phyloP scores from a whole-genome alignment of 208 protist species.

The Acanthamoeba healyi region DNA sequence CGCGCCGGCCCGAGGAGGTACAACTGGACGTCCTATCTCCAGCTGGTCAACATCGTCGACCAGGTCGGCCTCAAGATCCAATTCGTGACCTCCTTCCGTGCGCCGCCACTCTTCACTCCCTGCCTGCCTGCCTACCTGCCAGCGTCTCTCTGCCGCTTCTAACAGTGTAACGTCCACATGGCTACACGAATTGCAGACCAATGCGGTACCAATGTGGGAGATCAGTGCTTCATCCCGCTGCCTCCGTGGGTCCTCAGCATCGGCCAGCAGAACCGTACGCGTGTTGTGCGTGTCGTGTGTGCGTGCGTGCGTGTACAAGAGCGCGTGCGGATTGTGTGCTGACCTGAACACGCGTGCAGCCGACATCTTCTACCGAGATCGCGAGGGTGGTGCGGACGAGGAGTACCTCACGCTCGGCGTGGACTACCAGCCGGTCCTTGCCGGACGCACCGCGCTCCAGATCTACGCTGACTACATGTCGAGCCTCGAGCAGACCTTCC shows the following conservation, averaged over 20 bases:
- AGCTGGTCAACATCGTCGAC: conserved; percentile 81
- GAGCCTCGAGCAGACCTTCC: conserved; percentile 77
- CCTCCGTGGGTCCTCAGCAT: conserved; percentile 86
- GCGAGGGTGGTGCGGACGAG: conserved; percentile 77
- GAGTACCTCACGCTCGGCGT: conserved; percentile 89
- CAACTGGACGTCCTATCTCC: conserved; percentile 85
- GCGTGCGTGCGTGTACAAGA: neutral
- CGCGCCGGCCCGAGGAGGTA: conserved; percentile 83
- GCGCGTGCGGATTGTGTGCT: neutral
- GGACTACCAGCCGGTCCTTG: conserved; percentile 85
- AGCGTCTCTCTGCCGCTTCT: too few species aligned
- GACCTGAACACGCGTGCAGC: conserved; percentile 62
- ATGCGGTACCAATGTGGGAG: conserved; percentile 92
- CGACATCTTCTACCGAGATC: conserved; percentile 90
- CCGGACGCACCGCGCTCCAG: conserved; percentile 87
- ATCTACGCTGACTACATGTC: conserved; percentile 89
- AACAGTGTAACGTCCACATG: too few species aligned
- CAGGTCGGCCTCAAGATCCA: conserved; percentile 86
- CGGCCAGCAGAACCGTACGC: conserved; percentile 76
- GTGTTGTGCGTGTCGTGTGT: neutral
- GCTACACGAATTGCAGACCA: too few species aligned
- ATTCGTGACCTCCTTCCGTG: conserved; percentile 84
- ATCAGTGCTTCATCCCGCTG: conserved; percentile 88
- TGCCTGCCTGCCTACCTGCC: neutral
- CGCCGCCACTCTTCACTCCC: neutral